These are phyloP conservation scores for Colletotrichum sojae DNA, from an alignment of 2,329 filamentous ascomycete species.

Conservation along the genomic window DNA sequence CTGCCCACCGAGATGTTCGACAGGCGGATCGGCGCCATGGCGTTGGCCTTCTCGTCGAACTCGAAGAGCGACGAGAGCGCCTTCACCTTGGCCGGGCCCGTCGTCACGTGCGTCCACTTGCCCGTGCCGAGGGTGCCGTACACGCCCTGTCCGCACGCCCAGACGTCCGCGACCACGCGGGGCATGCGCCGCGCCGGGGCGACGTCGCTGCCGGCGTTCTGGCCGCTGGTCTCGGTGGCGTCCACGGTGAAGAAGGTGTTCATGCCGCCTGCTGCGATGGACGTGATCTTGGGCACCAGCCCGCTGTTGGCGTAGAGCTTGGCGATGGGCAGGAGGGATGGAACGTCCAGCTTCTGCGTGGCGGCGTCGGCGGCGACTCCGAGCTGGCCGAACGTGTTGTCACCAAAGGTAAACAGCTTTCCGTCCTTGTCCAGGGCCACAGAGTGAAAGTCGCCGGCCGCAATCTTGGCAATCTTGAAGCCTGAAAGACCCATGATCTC, in stretches of 20 bases:
- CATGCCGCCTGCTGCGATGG: conserved; percentile 85
- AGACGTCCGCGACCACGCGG: conserved; percentile 79
- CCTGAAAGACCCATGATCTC: conserved; percentile 81
- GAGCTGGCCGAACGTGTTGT: conserved; percentile 92
- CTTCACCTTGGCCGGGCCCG: conserved; percentile 84
- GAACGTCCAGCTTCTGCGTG: conserved; percentile 75
- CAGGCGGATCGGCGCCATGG: conserved; percentile 83
- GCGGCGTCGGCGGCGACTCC: conserved; percentile 81
- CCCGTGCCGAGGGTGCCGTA: conserved; percentile 87
- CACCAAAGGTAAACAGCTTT: conserved; percentile 87
- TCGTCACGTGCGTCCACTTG: conserved; percentile 89
- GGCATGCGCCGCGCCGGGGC: conserved; percentile 51
- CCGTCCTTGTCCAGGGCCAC: conserved; percentile 83
- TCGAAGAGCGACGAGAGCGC: conserved; percentile 86
- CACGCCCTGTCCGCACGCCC: conserved; percentile 89
- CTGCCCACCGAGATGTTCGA: conserved; percentile 80
- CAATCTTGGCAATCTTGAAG: conserved; percentile 80
- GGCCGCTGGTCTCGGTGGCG: conserved; percentile 71
- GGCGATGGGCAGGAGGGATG: conserved; percentile 78
- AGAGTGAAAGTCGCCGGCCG: conserved; percentile 89
- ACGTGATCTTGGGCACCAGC: conserved; percentile 77
- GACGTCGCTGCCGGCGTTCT: conserved; percentile 42
- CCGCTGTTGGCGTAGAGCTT: conserved; percentile 79
- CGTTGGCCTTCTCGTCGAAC: conserved; percentile 81
- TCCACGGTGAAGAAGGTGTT: conserved; percentile 93